Conservation (phyloP, 306 rosid species). For the Comarum palustre region DNA sequence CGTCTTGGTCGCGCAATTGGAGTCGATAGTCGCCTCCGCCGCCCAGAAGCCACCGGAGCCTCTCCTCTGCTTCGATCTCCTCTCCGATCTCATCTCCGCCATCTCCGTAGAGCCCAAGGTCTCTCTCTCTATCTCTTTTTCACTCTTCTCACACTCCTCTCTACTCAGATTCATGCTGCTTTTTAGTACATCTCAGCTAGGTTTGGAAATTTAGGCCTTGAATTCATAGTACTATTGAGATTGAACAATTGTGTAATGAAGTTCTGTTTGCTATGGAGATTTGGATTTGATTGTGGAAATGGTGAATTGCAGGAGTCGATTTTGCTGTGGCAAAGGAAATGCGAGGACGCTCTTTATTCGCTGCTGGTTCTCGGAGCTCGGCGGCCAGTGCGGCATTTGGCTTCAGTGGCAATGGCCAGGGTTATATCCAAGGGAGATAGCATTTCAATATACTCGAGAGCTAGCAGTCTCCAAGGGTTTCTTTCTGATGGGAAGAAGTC, state of each 20-base stretch:
- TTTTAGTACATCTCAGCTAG: background rate
- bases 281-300: slow-evolving; percentile 1
- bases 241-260: background rate
- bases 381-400: slow-evolving; percentile 92
- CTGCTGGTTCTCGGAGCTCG: slow-evolving; percentile 86
- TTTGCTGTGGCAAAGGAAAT: slow-evolving; percentile 90
- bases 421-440: slow-evolving; percentile 83
- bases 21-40: slow-evolving; percentile 91
- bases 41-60: slow-evolving; percentile 82
- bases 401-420: slow-evolving; percentile 83
- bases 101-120: slow-evolving; percentile 87
- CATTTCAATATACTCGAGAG: slow-evolving; percentile 89
- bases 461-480: slow-evolving; percentile 95
- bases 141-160: slow-evolving; percentile 2
- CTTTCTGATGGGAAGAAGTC: slow-evolving; percentile 80
- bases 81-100: slow-evolving; percentile 96
- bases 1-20: slow-evolving; percentile 88
- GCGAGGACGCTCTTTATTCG: slow-evolving; percentile 86
- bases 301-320: slow-evolving; percentile 65
- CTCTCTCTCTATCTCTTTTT: background rate
- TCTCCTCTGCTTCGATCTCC: slow-evolving; percentile 95
- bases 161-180: background rate
- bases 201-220: background rate
- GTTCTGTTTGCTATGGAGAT: background rate
- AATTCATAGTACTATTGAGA: background rate